Conservation (phyloP, 441 rosid genomes). For the Pelargonium myrrhifolium region DNA sequence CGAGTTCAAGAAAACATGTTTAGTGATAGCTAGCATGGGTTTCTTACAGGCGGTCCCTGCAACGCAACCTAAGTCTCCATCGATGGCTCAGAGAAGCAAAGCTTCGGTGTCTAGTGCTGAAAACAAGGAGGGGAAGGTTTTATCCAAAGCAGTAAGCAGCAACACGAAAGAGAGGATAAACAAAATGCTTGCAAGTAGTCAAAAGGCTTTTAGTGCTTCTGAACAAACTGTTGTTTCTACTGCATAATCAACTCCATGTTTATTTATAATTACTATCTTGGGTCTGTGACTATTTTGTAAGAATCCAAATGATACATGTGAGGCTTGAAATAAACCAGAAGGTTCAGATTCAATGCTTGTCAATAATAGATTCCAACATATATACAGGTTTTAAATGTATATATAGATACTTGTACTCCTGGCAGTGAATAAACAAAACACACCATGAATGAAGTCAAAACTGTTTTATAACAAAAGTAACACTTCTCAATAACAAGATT, state of each 20-base stretch:
- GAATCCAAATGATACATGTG: no score
- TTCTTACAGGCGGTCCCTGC: not conserved
- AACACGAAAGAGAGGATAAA: slow-evolving; percentile 19
- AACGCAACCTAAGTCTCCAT: slow-evolving; percentile 16
- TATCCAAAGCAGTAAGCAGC: slow-evolving; percentile 9
- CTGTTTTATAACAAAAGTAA: no score
- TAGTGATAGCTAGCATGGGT: not conserved
- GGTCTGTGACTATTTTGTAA: no score
- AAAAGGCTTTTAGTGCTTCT: slow-evolving; percentile 18
- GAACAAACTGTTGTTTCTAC: slow-evolving; percentile 16
- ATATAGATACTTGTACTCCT: no score
- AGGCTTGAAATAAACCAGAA: no score
- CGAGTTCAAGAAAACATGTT: not conserved
- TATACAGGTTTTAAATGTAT: no score
- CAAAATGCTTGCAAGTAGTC: slow-evolving; percentile 18
- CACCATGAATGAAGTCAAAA: no score
- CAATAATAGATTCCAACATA: no score
- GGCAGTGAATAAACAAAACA: no score
- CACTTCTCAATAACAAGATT: no score
- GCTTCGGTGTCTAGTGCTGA: not conserved
- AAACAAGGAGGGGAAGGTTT: slow-evolving; percentile 12
- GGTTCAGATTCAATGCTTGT: no score
- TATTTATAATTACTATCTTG: no score
- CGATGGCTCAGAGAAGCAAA: slow-evolving; percentile 11
- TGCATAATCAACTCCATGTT: not conserved